Percentiles rank a stretch among this genome's conserved stretches.
These are phyloP conservation scores for Wallacemonas rigidus DNA, from an alignment of 208 protist genomes.

Conservation along the genomic window DNA sequence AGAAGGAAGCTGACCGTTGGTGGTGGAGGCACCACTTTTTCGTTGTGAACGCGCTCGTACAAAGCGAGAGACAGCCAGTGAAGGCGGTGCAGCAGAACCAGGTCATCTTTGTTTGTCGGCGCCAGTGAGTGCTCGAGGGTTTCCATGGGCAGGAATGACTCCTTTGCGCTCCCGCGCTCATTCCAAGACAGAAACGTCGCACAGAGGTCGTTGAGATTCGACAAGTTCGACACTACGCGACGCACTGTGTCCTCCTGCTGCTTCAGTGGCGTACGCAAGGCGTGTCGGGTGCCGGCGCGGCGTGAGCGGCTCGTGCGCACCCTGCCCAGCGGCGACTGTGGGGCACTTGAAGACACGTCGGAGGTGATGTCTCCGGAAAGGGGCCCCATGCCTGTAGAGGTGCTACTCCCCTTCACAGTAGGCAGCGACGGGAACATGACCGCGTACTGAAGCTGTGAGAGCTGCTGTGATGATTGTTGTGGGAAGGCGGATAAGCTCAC, in stretches of 20 bases:
- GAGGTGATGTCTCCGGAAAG: not conserved
- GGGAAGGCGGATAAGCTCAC: not conserved
- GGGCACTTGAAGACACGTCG: not conserved
- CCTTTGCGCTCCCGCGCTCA: slow-evolving; percentile 23
- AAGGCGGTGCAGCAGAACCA: slow-evolving; percentile 35
- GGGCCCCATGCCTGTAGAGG: not conserved
- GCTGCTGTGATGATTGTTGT: not conserved
- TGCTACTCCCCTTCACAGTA: not conserved
- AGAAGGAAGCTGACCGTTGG: slow-evolving; percentile 58
- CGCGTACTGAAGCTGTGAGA: slow-evolving; percentile 1
- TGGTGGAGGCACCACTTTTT: slow-evolving; percentile 39
- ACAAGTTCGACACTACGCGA: slow-evolving; percentile 29
- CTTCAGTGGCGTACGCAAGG: slow-evolving; percentile 2
- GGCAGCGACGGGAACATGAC: slow-evolving; percentile 37
- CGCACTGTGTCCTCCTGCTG: slow-evolving; percentile 32
- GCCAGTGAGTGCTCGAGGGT: slow-evolving; percentile 29
- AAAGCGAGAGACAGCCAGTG: slow-evolving; percentile 56
- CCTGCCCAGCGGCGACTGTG: not conserved
- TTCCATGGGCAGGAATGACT: slow-evolving; percentile 30
- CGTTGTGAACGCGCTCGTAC: slow-evolving; percentile 39
- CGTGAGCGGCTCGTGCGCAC: not conserved
- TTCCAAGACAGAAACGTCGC: slow-evolving; percentile 47
- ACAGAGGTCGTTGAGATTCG: slow-evolving; percentile 51
- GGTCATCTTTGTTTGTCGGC: slow-evolving; percentile 45
- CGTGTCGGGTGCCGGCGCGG: not conserved